A percentile compares a stretch with the other conserved stretches of the same genome.
Evolutionary conservation across 2,329 filamentous ascomycete species (phyloP).

Genomic region (Colletotrichum sp.): DNA sequence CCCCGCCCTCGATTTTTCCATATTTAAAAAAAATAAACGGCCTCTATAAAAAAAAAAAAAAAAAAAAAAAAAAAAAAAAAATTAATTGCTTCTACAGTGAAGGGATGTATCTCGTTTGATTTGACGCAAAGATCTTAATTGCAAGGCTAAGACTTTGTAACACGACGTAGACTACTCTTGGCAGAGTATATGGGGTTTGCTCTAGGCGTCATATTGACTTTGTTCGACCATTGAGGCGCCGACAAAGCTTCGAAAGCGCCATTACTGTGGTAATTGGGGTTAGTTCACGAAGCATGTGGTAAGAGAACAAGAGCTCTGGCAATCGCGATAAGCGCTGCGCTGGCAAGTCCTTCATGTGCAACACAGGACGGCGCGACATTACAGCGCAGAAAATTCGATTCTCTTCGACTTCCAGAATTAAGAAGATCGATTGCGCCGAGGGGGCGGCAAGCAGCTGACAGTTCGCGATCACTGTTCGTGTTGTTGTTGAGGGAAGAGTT

Average conservation of each 20-base stretch:
- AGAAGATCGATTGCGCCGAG: neutral
- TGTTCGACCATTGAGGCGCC: conserved; percentile 58
- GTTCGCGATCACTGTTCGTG: neutral
- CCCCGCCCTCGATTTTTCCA: too few species aligned
- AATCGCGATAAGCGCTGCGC: neutral
- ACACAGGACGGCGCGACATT: neutral
- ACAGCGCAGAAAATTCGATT: neutral
- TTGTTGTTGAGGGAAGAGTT: neutral
- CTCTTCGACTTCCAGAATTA: neutral
- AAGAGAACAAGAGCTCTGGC: neutral
- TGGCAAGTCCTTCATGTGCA: neutral
- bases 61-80: too few species aligned
- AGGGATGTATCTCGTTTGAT: conserved; percentile 73
- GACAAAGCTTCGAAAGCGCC: conserved; percentile 91
- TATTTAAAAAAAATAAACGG: too few species aligned
- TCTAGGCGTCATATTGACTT: conserved; percentile 92
- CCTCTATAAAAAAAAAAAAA: too few species aligned
- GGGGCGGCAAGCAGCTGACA: neutral
- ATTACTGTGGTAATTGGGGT: neutral
- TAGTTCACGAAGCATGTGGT: neutral
- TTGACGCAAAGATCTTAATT: conserved; percentile 88
- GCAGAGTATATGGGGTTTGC: conserved; percentile 76
- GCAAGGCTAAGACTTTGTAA: conserved; percentile 83
- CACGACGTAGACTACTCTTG: conserved; percentile 91
- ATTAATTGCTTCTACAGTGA: neutral